Percentiles rank a stretch among this genome's conserved stretches.
These are phyloP conservation scores for Circinella umbellata DNA, from an alignment of 371 early-diverging fungal species.

Conservation along the genomic window DNA sequence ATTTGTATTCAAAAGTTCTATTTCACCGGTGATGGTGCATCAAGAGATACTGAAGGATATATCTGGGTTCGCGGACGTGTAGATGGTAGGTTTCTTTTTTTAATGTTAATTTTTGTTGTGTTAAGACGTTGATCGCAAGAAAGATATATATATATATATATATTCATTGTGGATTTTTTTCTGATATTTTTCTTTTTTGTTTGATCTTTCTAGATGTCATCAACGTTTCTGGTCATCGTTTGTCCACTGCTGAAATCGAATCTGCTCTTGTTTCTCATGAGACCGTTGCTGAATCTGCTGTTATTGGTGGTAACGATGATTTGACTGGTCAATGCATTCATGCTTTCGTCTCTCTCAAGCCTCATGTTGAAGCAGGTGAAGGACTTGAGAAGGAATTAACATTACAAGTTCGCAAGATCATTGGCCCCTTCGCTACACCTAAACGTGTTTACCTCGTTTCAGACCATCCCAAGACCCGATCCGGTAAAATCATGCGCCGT, in stretches of 20 bases:
- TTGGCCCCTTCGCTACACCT: slow-evolving; percentile 96
- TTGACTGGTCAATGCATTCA: slow-evolving; percentile 90
- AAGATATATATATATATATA: too few relatives aligned
- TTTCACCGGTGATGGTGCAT: slow-evolving; percentile 92
- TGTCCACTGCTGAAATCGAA: slow-evolving; percentile 97
- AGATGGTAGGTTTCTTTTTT: slow-evolving; percentile 57
- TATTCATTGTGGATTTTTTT: too few relatives aligned
- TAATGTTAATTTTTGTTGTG: too few relatives aligned
- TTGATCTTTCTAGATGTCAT: slow-evolving; percentile 76
- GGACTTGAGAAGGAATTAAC: slow-evolving; percentile 70
- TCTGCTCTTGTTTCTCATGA: slow-evolving; percentile 81
- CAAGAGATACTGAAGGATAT: slow-evolving; percentile 92
- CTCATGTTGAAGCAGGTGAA: slow-evolving; percentile 46
- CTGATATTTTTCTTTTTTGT: background rate
- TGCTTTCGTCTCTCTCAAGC: slow-evolving; percentile 77
- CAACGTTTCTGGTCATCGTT: slow-evolving; percentile 98
- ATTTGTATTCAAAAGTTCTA: slow-evolving; percentile 52
- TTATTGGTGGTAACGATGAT: slow-evolving; percentile 92
- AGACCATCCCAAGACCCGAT: slow-evolving; percentile 97
- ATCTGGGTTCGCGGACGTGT: slow-evolving; percentile 95
- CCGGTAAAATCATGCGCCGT: slow-evolving; percentile 97
- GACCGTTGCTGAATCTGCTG: slow-evolving; percentile 93
- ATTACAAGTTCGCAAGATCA: slow-evolving; percentile 82
- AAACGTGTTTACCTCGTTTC: slow-evolving; percentile 85
- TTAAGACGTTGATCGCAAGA: too few relatives aligned